A percentile compares a stretch with the other conserved stretches of the same genome.
Conservation (phyloP, 2,329 filamentous ascomycete genomes). For the Colletotrichum cereale region DNA sequence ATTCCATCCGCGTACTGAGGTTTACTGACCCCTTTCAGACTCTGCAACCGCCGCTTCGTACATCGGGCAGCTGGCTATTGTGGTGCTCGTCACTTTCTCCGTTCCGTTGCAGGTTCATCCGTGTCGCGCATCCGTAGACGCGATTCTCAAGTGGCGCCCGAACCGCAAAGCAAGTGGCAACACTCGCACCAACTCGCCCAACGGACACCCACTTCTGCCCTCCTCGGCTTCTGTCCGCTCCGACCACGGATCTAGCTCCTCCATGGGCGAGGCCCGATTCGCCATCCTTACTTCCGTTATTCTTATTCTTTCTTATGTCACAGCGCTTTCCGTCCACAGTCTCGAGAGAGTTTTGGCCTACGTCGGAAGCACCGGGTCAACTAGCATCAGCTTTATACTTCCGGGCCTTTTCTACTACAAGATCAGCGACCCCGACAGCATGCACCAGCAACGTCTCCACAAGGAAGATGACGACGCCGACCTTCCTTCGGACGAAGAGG, state of each 20-base stretch:
- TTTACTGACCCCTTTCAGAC: constrained; percentile 57
- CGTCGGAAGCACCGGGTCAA: constrained; percentile 93
- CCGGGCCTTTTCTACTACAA: constrained; percentile 99
- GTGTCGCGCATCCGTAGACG: constrained; percentile 93
- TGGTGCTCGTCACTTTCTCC: constrained; percentile 95
- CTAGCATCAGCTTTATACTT: constrained; percentile 96
- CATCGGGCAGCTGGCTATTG: constrained; percentile 94
- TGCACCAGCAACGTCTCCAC: constrained; percentile 85
- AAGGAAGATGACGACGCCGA: constrained; percentile 93
- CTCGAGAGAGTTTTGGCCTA: constrained; percentile 94
- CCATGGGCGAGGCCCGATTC: constrained; percentile 90
- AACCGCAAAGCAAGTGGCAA: constrained; percentile 56
- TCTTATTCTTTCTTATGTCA: constrained; percentile 85
- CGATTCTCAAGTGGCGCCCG: constrained; percentile 93
- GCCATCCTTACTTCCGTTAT: constrained; percentile 89
- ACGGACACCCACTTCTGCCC: constrained; percentile 58
- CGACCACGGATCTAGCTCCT: constrained; percentile 66
- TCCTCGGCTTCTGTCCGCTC: constrained; percentile 54
- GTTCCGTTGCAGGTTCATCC: constrained; percentile 96
- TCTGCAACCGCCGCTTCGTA: constrained; percentile 84
- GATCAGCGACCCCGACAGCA: constrained; percentile 90
- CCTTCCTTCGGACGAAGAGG: constrained; percentile 63
- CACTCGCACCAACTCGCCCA: constrained; percentile 55
- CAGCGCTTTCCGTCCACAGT: constrained; percentile 90
- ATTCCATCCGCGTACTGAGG: not conserved